These are phyloP conservation scores for Phoma sp. DNA, from an alignment of 2,329 filamentous ascomycete species.

Conservation along the genomic window DNA sequence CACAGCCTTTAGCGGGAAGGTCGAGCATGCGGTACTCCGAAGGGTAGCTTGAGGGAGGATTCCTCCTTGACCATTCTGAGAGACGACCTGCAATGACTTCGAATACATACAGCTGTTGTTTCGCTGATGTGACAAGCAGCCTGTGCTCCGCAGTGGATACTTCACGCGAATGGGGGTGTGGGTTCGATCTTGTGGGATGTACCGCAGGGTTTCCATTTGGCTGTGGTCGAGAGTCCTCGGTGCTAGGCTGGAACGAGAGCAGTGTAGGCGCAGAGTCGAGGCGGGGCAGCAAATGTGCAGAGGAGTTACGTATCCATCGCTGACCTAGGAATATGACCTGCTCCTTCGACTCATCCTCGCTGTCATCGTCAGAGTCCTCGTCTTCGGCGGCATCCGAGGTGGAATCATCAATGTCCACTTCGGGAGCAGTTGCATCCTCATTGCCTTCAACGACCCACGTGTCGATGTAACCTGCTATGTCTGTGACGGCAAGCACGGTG, in stretches of 20 bases:
- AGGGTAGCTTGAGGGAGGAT: conserved; percentile 77
- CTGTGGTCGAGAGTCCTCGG: conserved; percentile 23
- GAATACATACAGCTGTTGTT: conserved; percentile 76
- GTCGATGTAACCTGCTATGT: conserved; percentile 85
- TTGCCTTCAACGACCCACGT: conserved; percentile 76
- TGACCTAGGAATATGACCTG: conserved; percentile 62
- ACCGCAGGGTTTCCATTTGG: conserved; percentile 56
- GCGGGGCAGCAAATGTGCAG: conserved; percentile 57
- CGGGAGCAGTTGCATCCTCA: conserved; percentile 55
- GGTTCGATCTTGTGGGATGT: conserved; percentile 58
- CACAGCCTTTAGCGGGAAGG: conserved; percentile 79
- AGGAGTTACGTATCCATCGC: conserved; percentile 77
- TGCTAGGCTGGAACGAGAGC: conserved; percentile 54
- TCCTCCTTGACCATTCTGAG: conserved; percentile 84
- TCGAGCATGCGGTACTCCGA: conserved; percentile 73
- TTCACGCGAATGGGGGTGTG: conserved; percentile 62
- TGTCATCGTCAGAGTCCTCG: conserved; percentile 51
- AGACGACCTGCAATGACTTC: conserved; percentile 77
- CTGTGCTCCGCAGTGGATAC: conserved; percentile 60
- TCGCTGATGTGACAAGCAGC: conserved; percentile 66
- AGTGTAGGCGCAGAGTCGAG: conserved; percentile 54
- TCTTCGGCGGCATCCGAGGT: conserved; percentile 31
- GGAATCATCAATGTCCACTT: conserved; percentile 47
- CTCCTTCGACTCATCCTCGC: conserved; percentile 53
- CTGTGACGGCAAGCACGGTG: conserved; percentile 76